Percentiles rank a stretch among this genome's conserved stretches.
Conservation (phyloP, 192 early-diverging fungal genomes). For the Umbelopsis sp. region DNA sequence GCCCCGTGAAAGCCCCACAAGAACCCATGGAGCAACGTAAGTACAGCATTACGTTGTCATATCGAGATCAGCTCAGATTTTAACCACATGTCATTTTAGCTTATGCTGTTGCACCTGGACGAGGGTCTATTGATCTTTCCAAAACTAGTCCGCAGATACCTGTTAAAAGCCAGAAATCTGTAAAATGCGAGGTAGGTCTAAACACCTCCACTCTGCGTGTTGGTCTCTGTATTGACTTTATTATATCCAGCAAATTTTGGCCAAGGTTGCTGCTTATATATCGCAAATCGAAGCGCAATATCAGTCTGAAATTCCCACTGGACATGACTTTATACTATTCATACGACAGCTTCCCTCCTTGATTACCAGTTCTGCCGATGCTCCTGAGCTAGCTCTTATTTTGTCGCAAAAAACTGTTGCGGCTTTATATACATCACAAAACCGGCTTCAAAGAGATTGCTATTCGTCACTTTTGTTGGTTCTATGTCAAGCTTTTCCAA, state of each 20-base stretch:
- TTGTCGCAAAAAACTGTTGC: slow-evolving; percentile 88
- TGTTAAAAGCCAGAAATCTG: neutral
- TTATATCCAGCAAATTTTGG: neutral
- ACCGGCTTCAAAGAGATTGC: slow-evolving; percentile 73
- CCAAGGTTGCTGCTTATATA: slow-evolving; percentile 10
- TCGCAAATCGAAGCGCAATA: neutral
- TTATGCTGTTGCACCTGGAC: neutral
- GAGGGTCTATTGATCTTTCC: neutral
- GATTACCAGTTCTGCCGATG: slow-evolving; percentile 62
- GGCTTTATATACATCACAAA: slow-evolving; percentile 76
- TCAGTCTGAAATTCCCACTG: slow-evolving; percentile 68
- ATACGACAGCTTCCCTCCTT: slow-evolving; percentile 76
- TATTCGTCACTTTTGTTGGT: slow-evolving; percentile 81
- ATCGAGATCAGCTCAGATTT: too few species aligned
- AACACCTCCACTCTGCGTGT: neutral
- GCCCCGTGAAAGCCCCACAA: neutral
- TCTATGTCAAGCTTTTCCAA: slow-evolving; percentile 81
- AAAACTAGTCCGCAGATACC: neutral
- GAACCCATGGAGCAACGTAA: slow-evolving; percentile 2
- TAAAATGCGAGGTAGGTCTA: neutral
- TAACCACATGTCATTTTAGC: too few species aligned
- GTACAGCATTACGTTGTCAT: neutral
- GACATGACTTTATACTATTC: slow-evolving; percentile 75
- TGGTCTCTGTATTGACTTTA: neutral
- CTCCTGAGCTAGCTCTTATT: slow-evolving; percentile 76